Evolutionary conservation across 202 grass and related monocot species (phyloP).

Genomic region (Dendrocalamus latiflorus): DNA sequence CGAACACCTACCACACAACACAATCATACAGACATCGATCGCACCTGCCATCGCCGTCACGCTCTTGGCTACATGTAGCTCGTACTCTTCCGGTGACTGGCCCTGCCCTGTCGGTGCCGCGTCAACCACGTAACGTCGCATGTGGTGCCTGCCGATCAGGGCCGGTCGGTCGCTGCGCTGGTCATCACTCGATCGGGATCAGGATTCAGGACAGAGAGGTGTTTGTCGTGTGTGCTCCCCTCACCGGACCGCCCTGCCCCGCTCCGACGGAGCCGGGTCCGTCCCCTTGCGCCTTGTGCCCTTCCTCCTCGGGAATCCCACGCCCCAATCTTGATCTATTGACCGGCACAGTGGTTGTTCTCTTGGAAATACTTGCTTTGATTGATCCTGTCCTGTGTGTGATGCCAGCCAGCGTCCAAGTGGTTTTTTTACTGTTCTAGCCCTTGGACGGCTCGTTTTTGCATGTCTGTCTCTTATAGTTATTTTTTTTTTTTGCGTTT

Average conservation of each 20-base stretch:
- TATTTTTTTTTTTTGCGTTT: no score
- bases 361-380: background rate
- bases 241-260: background rate
- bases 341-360: background rate
- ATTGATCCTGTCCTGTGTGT: background rate
- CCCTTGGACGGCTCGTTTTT: no score
- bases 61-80: background rate
- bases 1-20: background rate
- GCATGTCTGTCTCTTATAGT: no score
- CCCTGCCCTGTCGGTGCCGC: background rate
- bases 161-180: background rate
- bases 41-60: background rate
- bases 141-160: background rate
- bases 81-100: background rate
- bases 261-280: background rate
- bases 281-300: background rate
- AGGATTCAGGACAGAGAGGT: background rate
- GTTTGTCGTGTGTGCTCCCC: background rate
- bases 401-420: background rate
- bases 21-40: background rate
- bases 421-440: no score
- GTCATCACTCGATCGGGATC: background rate
- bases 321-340: background rate
- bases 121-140: background rate
- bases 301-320: background rate